Base-by-base conservation (phyloP, 441 rosid species). In the Mallotus japonicus region DNA sequence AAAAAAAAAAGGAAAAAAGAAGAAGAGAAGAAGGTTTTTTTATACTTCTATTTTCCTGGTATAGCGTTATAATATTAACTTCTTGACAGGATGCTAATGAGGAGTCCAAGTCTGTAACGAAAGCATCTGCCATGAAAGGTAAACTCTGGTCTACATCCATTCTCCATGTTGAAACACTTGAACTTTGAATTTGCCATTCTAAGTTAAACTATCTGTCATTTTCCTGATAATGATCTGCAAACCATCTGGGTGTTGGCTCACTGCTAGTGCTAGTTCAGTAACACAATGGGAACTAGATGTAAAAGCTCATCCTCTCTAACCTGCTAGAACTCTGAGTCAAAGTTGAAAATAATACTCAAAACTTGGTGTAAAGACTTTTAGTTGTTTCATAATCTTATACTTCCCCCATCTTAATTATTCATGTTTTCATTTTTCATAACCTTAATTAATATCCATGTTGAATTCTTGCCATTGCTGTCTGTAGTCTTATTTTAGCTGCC, bases 41-140 rank as follows among this genome's bases (percentile, higher is more conserved):
- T 8, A 13, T 47, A 8, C 3, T 47, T 2, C 6, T 49, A 11
- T 32, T 79, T 65, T 44, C 54, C 46, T 60, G 12, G 2, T 42
- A 37, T 2, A 56, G 5, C 20, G 47, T 49, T 22, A 46, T 62
- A 20, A 67, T 46, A 6, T 65, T 17, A 51, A 70, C 59, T 70
- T 74, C 49, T 53, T 14, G 42, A 62, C 89, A 95, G 99, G 97
- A 93, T 71, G 92, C 97, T 42, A 92, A 91, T 62, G 99, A 95
- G 87, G 97, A 92, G 62, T 91, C 99, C 0, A 95, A 92, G 78
- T 82, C 97, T 57, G 92, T 95, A 40, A 92, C 99, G 70, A 95
- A 92, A 77, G 99, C 96, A 68, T 90, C 96, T 71, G 90, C 93
- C 44, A 92, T 95, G 99, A 95, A 92, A 88, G 92, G 97, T 92